These are phyloP conservation scores for Kuraishia borneana DNA, from an alignment of 805 yeast genomes.

Conservation along the genomic window DNA sequence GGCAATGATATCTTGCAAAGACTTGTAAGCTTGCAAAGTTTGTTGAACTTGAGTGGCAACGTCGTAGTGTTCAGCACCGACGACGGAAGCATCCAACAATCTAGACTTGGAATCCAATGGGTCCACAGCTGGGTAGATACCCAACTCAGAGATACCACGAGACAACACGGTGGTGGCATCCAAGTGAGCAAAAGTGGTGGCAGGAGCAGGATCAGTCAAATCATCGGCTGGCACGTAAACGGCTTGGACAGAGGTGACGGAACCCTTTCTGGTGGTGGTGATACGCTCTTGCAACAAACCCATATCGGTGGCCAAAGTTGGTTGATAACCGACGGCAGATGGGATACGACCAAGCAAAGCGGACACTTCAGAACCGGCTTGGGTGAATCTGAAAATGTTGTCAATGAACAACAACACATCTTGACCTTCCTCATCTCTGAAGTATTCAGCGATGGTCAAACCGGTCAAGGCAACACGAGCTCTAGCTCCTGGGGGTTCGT, in stretches of 20 bases:
- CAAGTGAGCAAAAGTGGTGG: conserved; percentile 99
- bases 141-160: conserved; percentile 98
- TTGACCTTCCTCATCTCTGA: conserved; percentile 99
- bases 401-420: conserved; percentile 98
- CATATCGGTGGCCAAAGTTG: conserved; percentile 99
- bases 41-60: conserved; percentile 94
- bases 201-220: conserved; percentile 99
- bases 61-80: conserved; percentile 97
- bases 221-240: conserved; percentile 99
- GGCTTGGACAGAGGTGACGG: conserved; percentile 99
- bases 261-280: conserved; percentile 99
- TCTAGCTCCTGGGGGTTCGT: conserved; percentile 99
- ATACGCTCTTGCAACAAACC: conserved; percentile 99
- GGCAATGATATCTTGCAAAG: conserved; percentile 99
- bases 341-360: conserved; percentile 99
- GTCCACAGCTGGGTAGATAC: conserved; percentile 99
- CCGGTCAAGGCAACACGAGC: conserved; percentile 99
- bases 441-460: conserved; percentile 99
- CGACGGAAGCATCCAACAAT: conserved; percentile 93
- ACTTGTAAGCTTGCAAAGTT: conserved; percentile 98
- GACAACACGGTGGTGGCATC: conserved; percentile 99
- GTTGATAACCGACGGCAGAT: conserved; percentile 99
- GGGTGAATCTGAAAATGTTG: conserved; percentile 99
- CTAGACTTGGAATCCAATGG: conserved; percentile 99
- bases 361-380: conserved; percentile 99